These are phyloP conservation scores for Bjerkandera adusta DNA, from an alignment of 1,284 basidiomycete genomes.

Conservation along the genomic window DNA sequence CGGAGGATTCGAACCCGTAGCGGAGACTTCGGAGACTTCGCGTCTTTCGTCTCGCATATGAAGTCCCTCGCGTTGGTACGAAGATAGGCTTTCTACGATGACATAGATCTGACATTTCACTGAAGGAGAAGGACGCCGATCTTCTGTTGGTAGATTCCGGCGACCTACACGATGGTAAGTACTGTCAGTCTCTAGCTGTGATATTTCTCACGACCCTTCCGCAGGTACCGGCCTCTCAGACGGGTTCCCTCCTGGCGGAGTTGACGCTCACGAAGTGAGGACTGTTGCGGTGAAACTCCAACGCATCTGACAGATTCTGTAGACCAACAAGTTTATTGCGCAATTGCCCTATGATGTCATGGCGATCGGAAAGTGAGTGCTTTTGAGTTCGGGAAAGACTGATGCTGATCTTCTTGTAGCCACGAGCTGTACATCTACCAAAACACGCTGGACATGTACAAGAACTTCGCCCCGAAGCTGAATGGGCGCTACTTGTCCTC, in stretches of 20 bases:
- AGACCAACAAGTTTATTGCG: conserved; percentile 73
- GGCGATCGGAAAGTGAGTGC: conserved; percentile 76
- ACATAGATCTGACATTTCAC: background rate
- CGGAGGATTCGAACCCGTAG: conserved; percentile 27
- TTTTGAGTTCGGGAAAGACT: background rate
- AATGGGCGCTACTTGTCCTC: conserved; percentile 79
- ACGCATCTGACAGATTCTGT: background rate
- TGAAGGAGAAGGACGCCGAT: conserved; percentile 63
- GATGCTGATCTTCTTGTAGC: conserved; percentile 33
- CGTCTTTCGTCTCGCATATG: conserved; percentile 82
- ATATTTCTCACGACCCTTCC: conserved; percentile 32
- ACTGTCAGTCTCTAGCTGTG: conserved; percentile 22
- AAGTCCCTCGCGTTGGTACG: conserved; percentile 59
- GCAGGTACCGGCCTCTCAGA: conserved; percentile 76
- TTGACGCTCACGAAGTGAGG: conserved; percentile 69
- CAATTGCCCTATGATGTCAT: conserved; percentile 82
- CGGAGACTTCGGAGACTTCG: conserved; percentile 79
- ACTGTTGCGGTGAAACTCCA: background rate
- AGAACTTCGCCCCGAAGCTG: conserved; percentile 72
- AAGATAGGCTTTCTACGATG: background rate
- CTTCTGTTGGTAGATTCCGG: conserved; percentile 72
- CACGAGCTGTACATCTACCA: conserved; percentile 85
- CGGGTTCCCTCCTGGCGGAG: conserved; percentile 65
- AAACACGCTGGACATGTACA: conserved; percentile 77
- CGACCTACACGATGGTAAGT: conserved; percentile 84